Conservation (phyloP, 2,329 filamentous ascomycete genomes). For the Pseudogymnoascus sp. region DNA sequence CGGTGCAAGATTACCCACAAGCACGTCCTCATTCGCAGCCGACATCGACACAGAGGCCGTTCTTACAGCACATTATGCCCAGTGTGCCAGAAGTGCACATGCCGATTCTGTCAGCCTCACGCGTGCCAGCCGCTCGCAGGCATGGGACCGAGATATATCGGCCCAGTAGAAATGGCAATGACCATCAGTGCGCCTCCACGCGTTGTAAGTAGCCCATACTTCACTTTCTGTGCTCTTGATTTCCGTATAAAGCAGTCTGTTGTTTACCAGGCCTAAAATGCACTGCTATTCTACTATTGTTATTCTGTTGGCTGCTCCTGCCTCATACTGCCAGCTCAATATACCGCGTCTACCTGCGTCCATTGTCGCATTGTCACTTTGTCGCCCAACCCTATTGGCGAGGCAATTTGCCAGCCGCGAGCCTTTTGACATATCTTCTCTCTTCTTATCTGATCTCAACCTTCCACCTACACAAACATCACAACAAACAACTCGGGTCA, state of each 20-base stretch:
- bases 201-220: neutral
- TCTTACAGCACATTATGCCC: neutral
- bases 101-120: neutral
- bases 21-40: neutral
- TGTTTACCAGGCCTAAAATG: neutral
- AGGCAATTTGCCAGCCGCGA: neutral
- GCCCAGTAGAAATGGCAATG: slow-evolving; percentile 1
- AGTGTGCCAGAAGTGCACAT: neutral
- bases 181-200: neutral
- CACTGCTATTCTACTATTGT: neutral
- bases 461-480: neutral
- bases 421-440: neutral
- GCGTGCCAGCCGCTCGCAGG: neutral
- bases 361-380: neutral
- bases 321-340: neutral
- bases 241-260: neutral
- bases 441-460: neutral
- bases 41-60: neutral
- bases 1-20: neutral
- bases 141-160: neutral
- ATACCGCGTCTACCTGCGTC: neutral
- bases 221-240: neutral
- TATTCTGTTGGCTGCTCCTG: neutral
- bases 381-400: neutral
- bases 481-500: neutral